Evolutionary conservation across 2,329 filamentous ascomycete genomes (phyloP).

Genomic region (Magnaporthiopsis poae): DNA sequence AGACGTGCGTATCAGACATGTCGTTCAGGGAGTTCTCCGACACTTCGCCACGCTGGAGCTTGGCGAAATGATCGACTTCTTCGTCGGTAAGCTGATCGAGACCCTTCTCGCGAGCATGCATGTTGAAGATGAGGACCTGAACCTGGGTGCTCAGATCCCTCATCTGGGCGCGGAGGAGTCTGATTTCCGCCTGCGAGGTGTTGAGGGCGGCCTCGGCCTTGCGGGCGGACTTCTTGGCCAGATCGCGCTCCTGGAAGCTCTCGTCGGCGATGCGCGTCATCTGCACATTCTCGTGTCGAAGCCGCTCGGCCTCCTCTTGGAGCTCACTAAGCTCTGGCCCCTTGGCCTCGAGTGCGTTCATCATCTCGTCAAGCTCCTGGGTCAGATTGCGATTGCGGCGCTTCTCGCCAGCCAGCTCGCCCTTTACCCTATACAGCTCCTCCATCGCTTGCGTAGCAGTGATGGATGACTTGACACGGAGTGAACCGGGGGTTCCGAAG

Average conservation of each 20-base stretch:
- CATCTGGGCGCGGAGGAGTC: conserved; percentile 74
- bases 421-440: conserved; percentile 58
- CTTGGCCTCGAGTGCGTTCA: conserved; percentile 73
- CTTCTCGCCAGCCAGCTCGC: conserved; percentile 63
- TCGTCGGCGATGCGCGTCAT: conserved; percentile 79
- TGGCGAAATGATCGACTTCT: conserved; percentile 66
- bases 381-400: conserved; percentile 65
- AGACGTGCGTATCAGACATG: conserved; percentile 72
- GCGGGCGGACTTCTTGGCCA: conserved; percentile 65
- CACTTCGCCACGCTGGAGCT: conserved; percentile 66
- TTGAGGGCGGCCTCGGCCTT: conserved; percentile 67
- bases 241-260: conserved; percentile 69
- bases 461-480: conserved; percentile 44
- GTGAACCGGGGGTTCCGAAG: conserved; percentile 50
- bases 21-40: conserved; percentile 61
- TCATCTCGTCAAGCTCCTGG: conserved; percentile 73
- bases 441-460: conserved; percentile 55
- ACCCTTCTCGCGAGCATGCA: conserved; percentile 73
- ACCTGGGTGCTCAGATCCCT: conserved; percentile 84
- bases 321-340: conserved; percentile 82
- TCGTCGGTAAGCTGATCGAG: conserved; percentile 59
- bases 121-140: conserved; percentile 80
- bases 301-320: conserved; percentile 66
- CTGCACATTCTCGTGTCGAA: conserved; percentile 71
- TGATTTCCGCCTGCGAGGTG: conserved; percentile 55